phyloP scores from a whole-genome alignment of 2,329 filamentous ascomycete genomes.

The Trichoderma gracile region DNA sequence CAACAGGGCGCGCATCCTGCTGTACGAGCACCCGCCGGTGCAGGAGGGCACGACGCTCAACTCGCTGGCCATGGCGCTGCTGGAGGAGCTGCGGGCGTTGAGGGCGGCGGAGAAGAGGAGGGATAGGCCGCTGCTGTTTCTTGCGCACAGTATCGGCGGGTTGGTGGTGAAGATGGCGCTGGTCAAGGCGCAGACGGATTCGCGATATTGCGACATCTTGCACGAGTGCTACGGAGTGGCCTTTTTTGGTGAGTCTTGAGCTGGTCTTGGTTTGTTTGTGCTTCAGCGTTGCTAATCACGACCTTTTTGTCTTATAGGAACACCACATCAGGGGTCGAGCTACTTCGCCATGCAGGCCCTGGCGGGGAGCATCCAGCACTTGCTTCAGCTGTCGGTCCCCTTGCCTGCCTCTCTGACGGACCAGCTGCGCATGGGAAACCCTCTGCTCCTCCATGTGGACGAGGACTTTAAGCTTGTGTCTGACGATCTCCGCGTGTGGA shows the following conservation, averaged over 20 bases:
- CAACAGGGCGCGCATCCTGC: slow-evolving; percentile 50
- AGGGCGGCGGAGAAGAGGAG: slow-evolving; percentile 38
- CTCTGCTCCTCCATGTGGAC: slow-evolving; percentile 50
- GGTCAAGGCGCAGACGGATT: slow-evolving; percentile 46
- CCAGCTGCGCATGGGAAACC: slow-evolving; percentile 53
- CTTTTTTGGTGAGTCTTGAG: slow-evolving; percentile 54
- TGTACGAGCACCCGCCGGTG: slow-evolving; percentile 52
- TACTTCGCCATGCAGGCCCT: slow-evolving; percentile 61
- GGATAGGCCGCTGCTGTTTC: slow-evolving; percentile 57
- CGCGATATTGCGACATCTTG: slow-evolving; percentile 47
- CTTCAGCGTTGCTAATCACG: not conserved
- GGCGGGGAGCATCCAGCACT: slow-evolving; percentile 52
- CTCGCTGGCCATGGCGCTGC: slow-evolving; percentile 48
- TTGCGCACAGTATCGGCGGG: slow-evolving; percentile 63
- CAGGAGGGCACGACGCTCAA: slow-evolving; percentile 47
- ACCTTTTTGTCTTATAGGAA: slow-evolving; percentile 40
- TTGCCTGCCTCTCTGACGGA: slow-evolving; percentile 53
- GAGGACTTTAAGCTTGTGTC: slow-evolving; percentile 58
- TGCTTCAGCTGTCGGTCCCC: slow-evolving; percentile 54
- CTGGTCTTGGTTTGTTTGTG: not conserved
- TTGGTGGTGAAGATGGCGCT: slow-evolving; percentile 60
- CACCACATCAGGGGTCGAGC: slow-evolving; percentile 63
- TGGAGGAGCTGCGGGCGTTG: slow-evolving; percentile 45
- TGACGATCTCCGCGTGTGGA: slow-evolving; percentile 62
- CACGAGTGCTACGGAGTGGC: slow-evolving; percentile 61